Evolutionary conservation across 2,329 filamentous ascomycete genomes (phyloP).

Genomic region (Aspergillus persii): DNA sequence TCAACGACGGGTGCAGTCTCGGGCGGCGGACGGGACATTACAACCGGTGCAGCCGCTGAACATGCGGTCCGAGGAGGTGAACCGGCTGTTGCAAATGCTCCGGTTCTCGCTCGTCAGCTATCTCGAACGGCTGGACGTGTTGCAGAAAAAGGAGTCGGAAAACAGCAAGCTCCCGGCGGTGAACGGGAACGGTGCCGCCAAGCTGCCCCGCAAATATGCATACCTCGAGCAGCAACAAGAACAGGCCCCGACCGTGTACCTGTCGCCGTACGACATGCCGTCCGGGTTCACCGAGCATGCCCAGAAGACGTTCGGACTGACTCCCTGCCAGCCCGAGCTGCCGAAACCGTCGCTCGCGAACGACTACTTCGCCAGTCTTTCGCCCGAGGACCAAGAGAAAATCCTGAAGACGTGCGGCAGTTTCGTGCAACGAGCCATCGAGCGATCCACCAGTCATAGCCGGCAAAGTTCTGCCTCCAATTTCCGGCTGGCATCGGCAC

Average conservation of each 20-base stretch:
- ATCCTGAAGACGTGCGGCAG: constrained; percentile 44
- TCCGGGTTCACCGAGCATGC: constrained; percentile 44
- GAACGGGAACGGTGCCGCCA: constrained; percentile 27
- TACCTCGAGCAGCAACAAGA: constrained; percentile 41
- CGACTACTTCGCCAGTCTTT: constrained; percentile 41
- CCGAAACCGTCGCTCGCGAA: constrained; percentile 42
- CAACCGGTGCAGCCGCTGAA: constrained; percentile 41
- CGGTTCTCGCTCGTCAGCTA: constrained; percentile 44
- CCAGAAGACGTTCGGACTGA: constrained; percentile 37
- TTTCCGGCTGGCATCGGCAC: constrained; percentile 36
- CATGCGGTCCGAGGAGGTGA: constrained; percentile 45
- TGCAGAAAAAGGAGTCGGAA: constrained; percentile 39
- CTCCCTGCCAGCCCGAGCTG: constrained; percentile 32
- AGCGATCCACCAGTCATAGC: constrained; percentile 36
- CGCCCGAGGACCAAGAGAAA: constrained; percentile 41
- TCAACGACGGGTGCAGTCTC: constrained; percentile 42
- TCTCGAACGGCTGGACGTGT: constrained; percentile 37
- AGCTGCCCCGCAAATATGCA: constrained; percentile 38
- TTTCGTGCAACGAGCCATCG: constrained; percentile 40
- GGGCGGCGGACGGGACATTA: constrained; percentile 38
- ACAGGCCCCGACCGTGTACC: constrained; percentile 39
- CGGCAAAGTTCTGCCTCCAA: constrained; percentile 39
- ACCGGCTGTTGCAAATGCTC: constrained; percentile 42
- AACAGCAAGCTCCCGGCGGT: constrained; percentile 29
- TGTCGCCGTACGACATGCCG: constrained; percentile 44